Base-by-base conservation (phyloP, 192 early-diverging fungal species). In the Entomortierella parvispora region DNA sequence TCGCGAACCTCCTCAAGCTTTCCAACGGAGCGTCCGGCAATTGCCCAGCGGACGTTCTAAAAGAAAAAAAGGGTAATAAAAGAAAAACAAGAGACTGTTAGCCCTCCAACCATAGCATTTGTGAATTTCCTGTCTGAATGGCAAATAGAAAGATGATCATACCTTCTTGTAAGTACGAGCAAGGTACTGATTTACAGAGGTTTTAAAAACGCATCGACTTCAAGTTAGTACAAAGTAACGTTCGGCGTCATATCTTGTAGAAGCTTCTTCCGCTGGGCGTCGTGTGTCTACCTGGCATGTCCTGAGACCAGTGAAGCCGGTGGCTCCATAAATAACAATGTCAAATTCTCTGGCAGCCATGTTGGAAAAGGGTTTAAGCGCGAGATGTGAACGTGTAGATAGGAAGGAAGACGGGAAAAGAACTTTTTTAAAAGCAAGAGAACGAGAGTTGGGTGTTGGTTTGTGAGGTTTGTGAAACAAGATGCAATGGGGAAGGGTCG, bases 271-370 rank as follows among this genome's bases (percentile, higher is more conserved):
- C n/a, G n/a, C n/a, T n/a, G n/a, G 56, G 37, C 14, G 28, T 56
- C 54, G 14, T 65, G 59, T 12, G 83, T 68, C 45, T 94, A 92
- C 79, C 93, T 91, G 34, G 86, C 89, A 23, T 9, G 91, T 87
- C 28, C 88, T 79, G 2, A 71, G 61, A 12, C 95, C 95, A 5
- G 95, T 95, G 75, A 95, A 96, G 26, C 95, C 91, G 7, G 93
- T 91, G 15, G 93, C 94, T 7, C 95, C 95, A 82, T 86, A 93
- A 29, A 92, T 68, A 44, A 81, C 58, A 37, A 90, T 48, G 46
- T 90, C 89, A 70, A 85, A 90, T 58, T 83, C 83, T 72, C 86
- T 75, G 4, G 50, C 58, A 29, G 62, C 29, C 82, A 85, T 87
- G 15, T 7, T 52, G 37, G 22, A 40, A 18, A 34, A 33, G 0